These are phyloP conservation scores for Globisporangium perplexum DNA, from an alignment of 352 stramenopile genomes.

Conservation along the genomic window DNA sequence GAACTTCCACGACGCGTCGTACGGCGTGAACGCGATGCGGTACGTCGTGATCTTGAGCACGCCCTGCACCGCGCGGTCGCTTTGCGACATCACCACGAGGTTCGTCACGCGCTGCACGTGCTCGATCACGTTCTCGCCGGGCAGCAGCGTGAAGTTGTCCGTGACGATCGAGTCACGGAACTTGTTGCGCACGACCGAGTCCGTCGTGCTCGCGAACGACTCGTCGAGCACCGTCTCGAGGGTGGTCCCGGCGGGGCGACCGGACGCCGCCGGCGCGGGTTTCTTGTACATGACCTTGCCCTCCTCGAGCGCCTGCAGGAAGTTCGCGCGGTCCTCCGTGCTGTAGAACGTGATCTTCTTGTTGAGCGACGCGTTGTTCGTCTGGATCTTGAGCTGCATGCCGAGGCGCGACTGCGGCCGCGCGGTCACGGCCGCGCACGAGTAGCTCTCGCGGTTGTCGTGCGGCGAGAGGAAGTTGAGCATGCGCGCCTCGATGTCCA, in stretches of 20 bases:
- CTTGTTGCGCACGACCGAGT: slow-evolving; percentile 26
- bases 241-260: not conserved
- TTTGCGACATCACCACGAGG: slow-evolving; percentile 78
- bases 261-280: slow-evolving; percentile 3
- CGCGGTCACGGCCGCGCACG: slow-evolving; percentile 70
- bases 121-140: slow-evolving; percentile 67
- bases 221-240: slow-evolving; percentile 24
- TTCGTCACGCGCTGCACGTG: slow-evolving; percentile 84
- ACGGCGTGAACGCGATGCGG: slow-evolving; percentile 78
- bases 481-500: slow-evolving; percentile 80
- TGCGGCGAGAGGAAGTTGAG: slow-evolving; percentile 78
- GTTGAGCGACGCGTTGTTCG: slow-evolving; percentile 57
- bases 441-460: slow-evolving; percentile 74
- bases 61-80: slow-evolving; percentile 77
- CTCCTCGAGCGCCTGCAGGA: slow-evolving; percentile 74
- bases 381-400: slow-evolving; percentile 87
- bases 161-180: slow-evolving; percentile 57
- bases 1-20: slow-evolving; percentile 82
- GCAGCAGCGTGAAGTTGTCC: slow-evolving; percentile 53
- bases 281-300: slow-evolving; percentile 83
- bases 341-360: slow-evolving; percentile 86
- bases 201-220: slow-evolving; percentile 21
- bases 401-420: slow-evolving; percentile 67
- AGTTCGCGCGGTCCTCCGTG: slow-evolving; percentile 75
- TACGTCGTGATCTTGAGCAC: slow-evolving; percentile 83